Base-by-base conservation (phyloP, 2,329 filamentous ascomycete species). In the Fusarium hostae region DNA sequence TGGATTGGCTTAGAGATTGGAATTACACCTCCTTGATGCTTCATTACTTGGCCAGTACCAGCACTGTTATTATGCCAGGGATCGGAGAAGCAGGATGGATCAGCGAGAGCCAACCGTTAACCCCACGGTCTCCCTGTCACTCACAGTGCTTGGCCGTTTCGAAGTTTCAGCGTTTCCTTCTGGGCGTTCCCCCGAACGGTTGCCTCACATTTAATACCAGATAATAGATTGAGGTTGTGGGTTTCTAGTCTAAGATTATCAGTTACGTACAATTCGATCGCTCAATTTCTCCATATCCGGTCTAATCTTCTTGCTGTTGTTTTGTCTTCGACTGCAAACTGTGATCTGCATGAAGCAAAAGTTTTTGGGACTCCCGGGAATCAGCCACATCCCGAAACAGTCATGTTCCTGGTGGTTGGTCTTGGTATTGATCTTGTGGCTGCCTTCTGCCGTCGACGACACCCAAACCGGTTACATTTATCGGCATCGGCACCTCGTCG, bases 31-130 rank as follows among this genome's bases (percentile, higher is more conserved):
- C 61, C 47, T 62, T 62, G 48, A 28, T 52, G 32, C 48, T 52
- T 51, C n/a, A 50, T 39, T 39, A 51, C 48, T 52, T 52, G 56
- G 40, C 32, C 35, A 61, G 30, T 34, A 24, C 20, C 44, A 39
- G 37, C 50, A 58, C 43, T 32, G 28, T 41, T 59, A 34, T 59
- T 45, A 55, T 44, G 12, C 18, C 60, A 66, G 65, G 70, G 63
- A 63, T 60, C 34, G 41, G 48, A 37, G 52, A 59, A 40, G 56
- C 51, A 68, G 66, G 60, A 66, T 60, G 69, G 64, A 72, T 70
- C 63, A 59, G 52, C 68, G 66, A 75, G 59, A 77, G 71, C 75
- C 75, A 77, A 76, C 75, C 73, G 73, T 73, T 63, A 64, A 75
- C 67, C 74, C 75, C 75, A 76, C 75, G 75, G 57, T 73, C 70